phyloP scores from a whole-genome alignment of 805 yeast species.

The Saccharomyces paradoxus region DNA sequence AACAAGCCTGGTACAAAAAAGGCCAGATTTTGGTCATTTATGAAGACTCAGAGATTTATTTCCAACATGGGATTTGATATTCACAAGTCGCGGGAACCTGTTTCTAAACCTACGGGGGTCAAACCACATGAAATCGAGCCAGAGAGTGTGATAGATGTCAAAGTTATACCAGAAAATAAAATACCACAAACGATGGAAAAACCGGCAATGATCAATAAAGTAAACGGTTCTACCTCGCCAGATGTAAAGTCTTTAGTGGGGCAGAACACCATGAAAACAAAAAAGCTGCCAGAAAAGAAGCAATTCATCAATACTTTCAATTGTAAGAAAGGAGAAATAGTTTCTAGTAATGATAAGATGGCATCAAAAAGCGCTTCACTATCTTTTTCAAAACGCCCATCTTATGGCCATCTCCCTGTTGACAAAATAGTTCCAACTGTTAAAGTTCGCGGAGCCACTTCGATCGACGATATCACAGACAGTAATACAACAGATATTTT shows the following conservation, averaged over 20 bases:
- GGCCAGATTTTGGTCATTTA: constrained; percentile 15
- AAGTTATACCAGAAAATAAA: neutral
- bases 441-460: neutral
- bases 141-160: neutral
- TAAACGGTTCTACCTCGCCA: neutral
- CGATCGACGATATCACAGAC: neutral
- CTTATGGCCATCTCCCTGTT: neutral
- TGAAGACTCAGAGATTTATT: constrained; percentile 12
- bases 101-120: neutral
- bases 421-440: neutral
- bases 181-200: neutral
- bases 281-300: neutral
- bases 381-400: neutral
- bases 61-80: constrained; percentile 10
- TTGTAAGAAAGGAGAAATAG: neutral
- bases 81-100: neutral
- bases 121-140: neutral
- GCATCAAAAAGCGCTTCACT: neutral
- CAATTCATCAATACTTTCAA: neutral
- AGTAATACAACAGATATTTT: neutral
- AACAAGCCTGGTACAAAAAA: neutral
- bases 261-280: neutral
- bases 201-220: neutral
- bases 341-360: neutral
- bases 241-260: neutral